A percentile compares a stretch with the other conserved stretches of the same genome.
Conservation (phyloP, 2,329 filamentous ascomycete species). For the Chaetoscypha palmicola region DNA sequence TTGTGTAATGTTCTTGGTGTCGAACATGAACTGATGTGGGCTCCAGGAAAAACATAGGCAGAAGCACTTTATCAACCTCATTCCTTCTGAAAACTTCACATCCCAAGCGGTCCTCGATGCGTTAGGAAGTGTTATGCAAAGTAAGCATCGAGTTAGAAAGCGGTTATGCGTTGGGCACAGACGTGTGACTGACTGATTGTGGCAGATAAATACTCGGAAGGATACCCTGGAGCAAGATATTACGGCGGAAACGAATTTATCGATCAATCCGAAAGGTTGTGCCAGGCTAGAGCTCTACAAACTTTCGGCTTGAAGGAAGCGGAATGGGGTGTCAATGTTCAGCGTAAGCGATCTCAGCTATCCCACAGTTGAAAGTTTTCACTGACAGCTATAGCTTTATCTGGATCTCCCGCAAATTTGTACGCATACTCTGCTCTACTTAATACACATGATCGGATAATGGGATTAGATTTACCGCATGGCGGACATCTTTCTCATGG, state of each 20-base stretch:
- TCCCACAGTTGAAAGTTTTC: not conserved
- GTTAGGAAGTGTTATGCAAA: constrained; percentile 90
- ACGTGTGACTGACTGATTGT: constrained; percentile 32
- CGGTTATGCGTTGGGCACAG: constrained; percentile 30
- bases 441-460: constrained; percentile 86
- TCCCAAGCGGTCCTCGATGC: constrained; percentile 89
- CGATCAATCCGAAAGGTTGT: constrained; percentile 80
- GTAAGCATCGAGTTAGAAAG: constrained; percentile 41
- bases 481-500: constrained; percentile 94
- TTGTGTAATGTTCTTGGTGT: not conserved
- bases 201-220: constrained; percentile 93
- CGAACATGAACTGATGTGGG: constrained; percentile 7
- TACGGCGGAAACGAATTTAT: constrained; percentile 97
- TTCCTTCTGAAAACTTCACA: constrained; percentile 93
- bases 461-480: constrained; percentile 94
- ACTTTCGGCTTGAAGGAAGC: constrained; percentile 76
- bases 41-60: constrained; percentile 85
- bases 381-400: constrained; percentile 22
- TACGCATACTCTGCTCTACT: constrained; percentile 90
- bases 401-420: constrained; percentile 62
- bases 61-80: constrained; percentile 97
- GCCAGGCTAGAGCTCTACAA: constrained; percentile 83
- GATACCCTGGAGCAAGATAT: constrained; percentile 92
- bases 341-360: constrained; percentile 47
- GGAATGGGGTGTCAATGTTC: constrained; percentile 96